Conservation (phyloP, 2,329 filamentous ascomycete genomes). For the Fusarium stilboides region DNA sequence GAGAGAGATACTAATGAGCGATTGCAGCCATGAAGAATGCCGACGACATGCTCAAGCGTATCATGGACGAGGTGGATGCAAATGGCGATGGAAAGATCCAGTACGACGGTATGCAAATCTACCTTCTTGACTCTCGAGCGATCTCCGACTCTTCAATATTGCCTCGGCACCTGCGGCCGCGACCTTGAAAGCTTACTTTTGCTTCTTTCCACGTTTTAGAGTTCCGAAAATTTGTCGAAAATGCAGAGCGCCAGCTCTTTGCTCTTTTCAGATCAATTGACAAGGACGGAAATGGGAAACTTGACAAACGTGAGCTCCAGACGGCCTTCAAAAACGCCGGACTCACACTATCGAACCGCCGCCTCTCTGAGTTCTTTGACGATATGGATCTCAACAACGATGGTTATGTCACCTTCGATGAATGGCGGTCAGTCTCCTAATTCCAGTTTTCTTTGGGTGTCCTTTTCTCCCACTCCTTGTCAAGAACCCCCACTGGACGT, state of each 20-base stretch:
- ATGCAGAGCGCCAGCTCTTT: conserved; percentile 87
- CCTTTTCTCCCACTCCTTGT: conserved; percentile 2
- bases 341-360: conserved; percentile 81
- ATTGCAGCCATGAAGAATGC: conserved; percentile 85
- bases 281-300: conserved; percentile 84
- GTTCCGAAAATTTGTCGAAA: conserved; percentile 89
- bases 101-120: conserved; percentile 78
- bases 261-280: conserved; percentile 90
- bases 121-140: conserved; percentile 23
- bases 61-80: conserved; percentile 86
- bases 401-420: conserved; percentile 88
- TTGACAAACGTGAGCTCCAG: conserved; percentile 89
- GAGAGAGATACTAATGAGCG: conserved; percentile 45
- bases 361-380: conserved; percentile 87
- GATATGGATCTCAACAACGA: conserved; percentile 93
- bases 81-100: conserved; percentile 92
- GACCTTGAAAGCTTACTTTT: conserved; percentile 42
- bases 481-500: conserved; percentile 12
- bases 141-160: conserved; percentile 33
- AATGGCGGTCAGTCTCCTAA: conserved; percentile 87
- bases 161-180: conserved; percentile 26
- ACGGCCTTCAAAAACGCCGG: conserved; percentile 84
- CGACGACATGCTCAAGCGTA: conserved; percentile 84
- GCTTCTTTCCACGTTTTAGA: conserved; percentile 66
- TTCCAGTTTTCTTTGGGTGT: conserved; percentile 24